These are phyloP conservation scores for Globisporangium nagaii DNA, from an alignment of 352 stramenopile genomes.

Conservation along the genomic window DNA sequence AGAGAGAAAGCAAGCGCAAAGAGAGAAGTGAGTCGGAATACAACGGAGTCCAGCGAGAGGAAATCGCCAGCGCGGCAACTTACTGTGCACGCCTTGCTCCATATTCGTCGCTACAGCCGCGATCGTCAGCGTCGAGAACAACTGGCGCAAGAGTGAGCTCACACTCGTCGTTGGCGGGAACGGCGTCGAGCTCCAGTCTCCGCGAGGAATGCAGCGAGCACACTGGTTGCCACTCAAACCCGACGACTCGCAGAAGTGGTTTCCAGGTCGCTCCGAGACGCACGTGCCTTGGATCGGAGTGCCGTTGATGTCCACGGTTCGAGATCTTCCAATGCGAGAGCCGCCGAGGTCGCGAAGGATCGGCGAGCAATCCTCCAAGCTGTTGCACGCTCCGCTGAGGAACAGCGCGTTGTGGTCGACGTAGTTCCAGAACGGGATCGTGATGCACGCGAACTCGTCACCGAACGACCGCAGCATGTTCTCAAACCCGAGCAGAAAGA, in stretches of 20 bases:
- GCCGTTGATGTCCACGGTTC: conserved; percentile 62
- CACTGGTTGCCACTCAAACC: conserved; percentile 29
- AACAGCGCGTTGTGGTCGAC: conserved; percentile 76
- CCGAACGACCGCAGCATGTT: conserved; percentile 82
- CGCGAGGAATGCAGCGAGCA: conserved; percentile 64
- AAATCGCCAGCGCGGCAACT: conserved; percentile 8
- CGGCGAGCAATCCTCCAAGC: conserved; percentile 67
- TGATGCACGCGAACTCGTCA: conserved; percentile 79
- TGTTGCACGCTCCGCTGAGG: conserved; percentile 47
- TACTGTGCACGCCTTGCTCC: conserved; percentile 76
- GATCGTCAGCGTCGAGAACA: conserved; percentile 68
- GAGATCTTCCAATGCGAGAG: conserved; percentile 25
- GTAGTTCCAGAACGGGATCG: conserved; percentile 86
- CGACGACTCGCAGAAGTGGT: conserved; percentile 81
- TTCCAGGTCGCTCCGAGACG: conserved; percentile 29
- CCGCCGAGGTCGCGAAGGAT: conserved; percentile 71
- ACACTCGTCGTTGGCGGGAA: conserved; percentile 70
- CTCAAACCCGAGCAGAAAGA: conserved; percentile 77
- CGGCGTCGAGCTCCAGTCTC: conserved; percentile 37
- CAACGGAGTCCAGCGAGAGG: no score
- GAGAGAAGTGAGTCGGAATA: no score
- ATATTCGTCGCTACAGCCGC: conserved; percentile 54
- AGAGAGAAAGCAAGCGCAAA: background rate
- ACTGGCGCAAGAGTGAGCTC: conserved; percentile 69
- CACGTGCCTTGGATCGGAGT: conserved; percentile 57